phyloP scores from a whole-genome alignment of 2,329 filamentous ascomycete genomes.

The Amauroascus verrucosus region DNA sequence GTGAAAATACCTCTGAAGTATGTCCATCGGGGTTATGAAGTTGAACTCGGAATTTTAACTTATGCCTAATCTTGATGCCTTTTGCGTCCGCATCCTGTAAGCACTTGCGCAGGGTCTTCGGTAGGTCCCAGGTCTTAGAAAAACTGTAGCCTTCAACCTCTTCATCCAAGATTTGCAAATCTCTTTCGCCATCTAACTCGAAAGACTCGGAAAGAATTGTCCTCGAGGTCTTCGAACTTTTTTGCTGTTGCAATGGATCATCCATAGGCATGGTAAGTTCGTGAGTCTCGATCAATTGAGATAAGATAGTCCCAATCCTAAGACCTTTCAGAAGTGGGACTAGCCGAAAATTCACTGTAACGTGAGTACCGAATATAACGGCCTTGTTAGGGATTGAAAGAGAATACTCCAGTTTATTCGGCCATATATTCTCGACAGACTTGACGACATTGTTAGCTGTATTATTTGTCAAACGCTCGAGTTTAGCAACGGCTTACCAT shows the following conservation, averaged over 20 bases:
- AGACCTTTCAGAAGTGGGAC: slow-evolving; percentile 83
- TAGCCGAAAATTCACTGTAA: slow-evolving; percentile 75
- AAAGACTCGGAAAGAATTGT: slow-evolving; percentile 59
- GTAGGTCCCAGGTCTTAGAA: slow-evolving; percentile 54
- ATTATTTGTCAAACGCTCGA: background rate
- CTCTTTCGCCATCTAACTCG: slow-evolving; percentile 57
- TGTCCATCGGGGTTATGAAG: slow-evolving; percentile 93
- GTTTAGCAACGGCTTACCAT: slow-evolving; percentile 47
- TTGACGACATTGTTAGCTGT: slow-evolving; percentile 4
- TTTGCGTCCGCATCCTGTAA: slow-evolving; percentile 81
- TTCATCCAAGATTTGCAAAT: slow-evolving; percentile 46
- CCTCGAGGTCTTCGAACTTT: slow-evolving; percentile 52
- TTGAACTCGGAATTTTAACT: slow-evolving; percentile 81
- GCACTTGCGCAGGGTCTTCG: slow-evolving; percentile 70
- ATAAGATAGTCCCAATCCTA: slow-evolving; percentile 68
- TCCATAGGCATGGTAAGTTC: slow-evolving; percentile 50
- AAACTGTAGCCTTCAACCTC: slow-evolving; percentile 52
- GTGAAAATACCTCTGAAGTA: slow-evolving; percentile 60
- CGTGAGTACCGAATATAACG: slow-evolving; percentile 79
- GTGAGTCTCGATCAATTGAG: slow-evolving; percentile 69
- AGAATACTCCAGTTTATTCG: slow-evolving; percentile 93
- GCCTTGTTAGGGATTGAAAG: slow-evolving; percentile 90
- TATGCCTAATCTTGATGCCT: slow-evolving; percentile 86
- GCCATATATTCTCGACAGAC: slow-evolving; percentile 91
- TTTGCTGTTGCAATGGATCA: slow-evolving; percentile 31